phyloP scores from a whole-genome alignment of 148 eudicot genomes.

The Polygonum aviculare region DNA sequence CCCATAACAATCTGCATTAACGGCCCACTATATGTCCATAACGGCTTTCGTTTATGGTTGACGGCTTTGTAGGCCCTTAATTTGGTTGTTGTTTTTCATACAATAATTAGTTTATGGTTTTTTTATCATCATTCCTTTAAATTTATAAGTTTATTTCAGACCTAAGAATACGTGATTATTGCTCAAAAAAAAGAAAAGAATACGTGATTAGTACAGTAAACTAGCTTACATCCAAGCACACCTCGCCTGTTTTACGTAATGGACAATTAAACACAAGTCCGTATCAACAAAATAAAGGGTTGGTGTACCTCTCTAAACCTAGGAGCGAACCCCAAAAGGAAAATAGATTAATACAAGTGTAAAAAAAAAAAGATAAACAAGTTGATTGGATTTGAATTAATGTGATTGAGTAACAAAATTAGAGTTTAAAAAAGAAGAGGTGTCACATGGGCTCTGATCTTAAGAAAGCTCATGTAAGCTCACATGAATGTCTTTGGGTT shows the following conservation, averaged over 20 bases:
- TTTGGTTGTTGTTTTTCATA: no score
- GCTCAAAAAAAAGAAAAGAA: no score
- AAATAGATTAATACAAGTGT: not conserved
- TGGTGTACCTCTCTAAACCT: not conserved
- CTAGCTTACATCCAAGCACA: no score
- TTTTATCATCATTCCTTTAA: no score
- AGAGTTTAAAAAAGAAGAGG: not conserved
- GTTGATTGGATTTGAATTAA: not conserved
- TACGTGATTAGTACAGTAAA: no score
- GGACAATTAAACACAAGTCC: not conserved
- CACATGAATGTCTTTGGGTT: constrained; percentile 1
- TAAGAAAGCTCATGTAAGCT: not conserved
- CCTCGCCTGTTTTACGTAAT: not conserved
- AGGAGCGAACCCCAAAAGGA: not conserved
- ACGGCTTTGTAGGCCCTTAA: no score
- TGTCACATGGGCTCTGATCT: not conserved
- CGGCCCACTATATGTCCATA: not conserved
- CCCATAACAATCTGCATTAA: not conserved
- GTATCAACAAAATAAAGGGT: not conserved
- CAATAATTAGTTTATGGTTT: no score
- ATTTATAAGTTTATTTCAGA: no score
- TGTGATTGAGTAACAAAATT: not conserved
- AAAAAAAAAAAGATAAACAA: not conserved
- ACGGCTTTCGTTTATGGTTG: not conserved
- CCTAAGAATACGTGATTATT: no score